Evolutionary conservation across 2,329 filamentous ascomycete species (phyloP), one percentile per base, ranked within the genome.

Genomic region (Penicillium olsonii): DNA sequence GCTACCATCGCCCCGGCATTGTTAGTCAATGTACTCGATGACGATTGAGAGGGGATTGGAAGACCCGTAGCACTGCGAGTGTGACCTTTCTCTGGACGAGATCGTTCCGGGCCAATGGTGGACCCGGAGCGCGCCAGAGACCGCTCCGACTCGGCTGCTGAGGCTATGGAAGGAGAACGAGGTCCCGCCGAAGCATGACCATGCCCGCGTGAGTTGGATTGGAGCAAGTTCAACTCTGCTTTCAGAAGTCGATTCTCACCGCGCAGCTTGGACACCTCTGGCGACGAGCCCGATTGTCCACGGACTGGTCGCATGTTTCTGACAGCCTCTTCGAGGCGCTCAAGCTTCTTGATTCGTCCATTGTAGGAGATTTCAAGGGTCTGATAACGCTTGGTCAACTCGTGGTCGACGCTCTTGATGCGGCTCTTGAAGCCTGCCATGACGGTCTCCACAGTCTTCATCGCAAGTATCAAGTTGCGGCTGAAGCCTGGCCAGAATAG

Each of bases 361-460:
- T 94, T 89, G 22, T 96, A 83, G 31, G 85, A 88, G 59, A 84
- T 85, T 69, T 96, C 91, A 1, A 99, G 79, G 0, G 81, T 83
- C 63, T 95, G 88, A 64, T 96, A 97, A 64, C 97, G 92, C 55
- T 90, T 89, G 75, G 86, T 87, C n/a, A 97, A 75, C 52, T 95
- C 89, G 41, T 88, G 85, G 69, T 99, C 94, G n/a, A 96, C 85
- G 6, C 80, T 78, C 63, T 89, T 88, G 65, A 96, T 89, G 52
- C 90, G 87, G 33, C 80, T 78, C 63, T 89, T 87, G 76, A 96
- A 95, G 8, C 84, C 83, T 15, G 82, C 81, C 29, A 97, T 79
- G 56, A 95, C 84, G 15, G 79, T 78, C 75, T 97, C 94, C 47
- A 97, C 85, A 2, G 85, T 89, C 76, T 92, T 95, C 54, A 96